Evolutionary conservation across 2,329 filamentous ascomycete genomes (phyloP).

Genomic region (Ceratocystis smalleyi): DNA sequence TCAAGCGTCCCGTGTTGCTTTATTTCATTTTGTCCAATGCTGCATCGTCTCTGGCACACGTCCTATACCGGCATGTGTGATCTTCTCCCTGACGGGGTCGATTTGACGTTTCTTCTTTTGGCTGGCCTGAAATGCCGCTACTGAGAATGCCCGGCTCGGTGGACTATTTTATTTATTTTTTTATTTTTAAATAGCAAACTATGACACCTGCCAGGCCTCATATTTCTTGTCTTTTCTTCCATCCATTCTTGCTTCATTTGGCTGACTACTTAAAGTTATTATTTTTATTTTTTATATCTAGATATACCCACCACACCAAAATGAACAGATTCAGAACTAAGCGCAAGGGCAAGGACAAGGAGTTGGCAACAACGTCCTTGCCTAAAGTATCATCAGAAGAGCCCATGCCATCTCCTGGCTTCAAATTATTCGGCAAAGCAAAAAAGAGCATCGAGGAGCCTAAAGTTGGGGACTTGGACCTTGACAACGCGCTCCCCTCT

Average conservation of each 20-base stretch:
- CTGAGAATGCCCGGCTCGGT: too few relatives aligned
- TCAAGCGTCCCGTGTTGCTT: neutral
- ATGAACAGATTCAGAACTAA: conserved; percentile 70
- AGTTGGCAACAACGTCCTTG: conserved; percentile 28
- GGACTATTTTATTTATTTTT: too few relatives aligned
- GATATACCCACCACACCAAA: conserved; percentile 16
- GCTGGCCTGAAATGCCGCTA: neutral
- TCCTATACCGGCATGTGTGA: neutral
- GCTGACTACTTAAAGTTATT: neutral
- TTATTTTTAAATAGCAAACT: neutral
- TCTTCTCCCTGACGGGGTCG: neutral
- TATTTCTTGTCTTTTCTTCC: neutral
- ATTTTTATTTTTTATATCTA: neutral
- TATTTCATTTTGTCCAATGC: neutral
- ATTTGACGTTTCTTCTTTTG: neutral
- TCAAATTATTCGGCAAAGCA: conserved; percentile 39
- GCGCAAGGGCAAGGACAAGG: conserved; percentile 51
- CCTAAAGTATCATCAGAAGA: conserved; percentile 38
- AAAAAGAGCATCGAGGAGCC: conserved; percentile 41
- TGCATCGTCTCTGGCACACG: neutral
- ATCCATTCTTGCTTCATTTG: neutral
- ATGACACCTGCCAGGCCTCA: neutral
- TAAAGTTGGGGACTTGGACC: conserved; percentile 50
- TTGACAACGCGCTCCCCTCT: conserved; percentile 59
- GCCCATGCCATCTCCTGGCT: conserved; percentile 23